Conservation (phyloP, 208 protist species). For the Trichomonas gallinae region DNA sequence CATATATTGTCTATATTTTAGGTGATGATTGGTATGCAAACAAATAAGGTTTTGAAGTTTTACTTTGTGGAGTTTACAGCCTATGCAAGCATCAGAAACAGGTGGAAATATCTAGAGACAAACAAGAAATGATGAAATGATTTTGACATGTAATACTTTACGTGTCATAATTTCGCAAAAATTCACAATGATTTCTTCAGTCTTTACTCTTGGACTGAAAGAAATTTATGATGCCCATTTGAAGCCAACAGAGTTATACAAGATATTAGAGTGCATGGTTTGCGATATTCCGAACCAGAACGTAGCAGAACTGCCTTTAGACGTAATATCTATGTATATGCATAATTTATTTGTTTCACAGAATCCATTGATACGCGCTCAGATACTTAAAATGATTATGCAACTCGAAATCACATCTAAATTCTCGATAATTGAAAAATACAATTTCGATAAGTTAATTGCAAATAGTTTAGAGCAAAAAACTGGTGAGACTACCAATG, state of each 20-base stretch:
- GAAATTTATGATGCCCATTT: neutral
- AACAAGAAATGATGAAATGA: no score
- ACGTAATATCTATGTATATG: neutral
- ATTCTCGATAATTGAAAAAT: neutral
- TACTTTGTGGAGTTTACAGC: no score
- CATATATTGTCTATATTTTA: no score
- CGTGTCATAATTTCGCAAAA: no score
- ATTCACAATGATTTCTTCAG: neutral
- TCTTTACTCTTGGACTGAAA: neutral
- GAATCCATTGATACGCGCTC: neutral
- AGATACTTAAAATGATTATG: neutral
- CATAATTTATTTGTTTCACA: neutral
- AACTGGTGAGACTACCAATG: neutral
- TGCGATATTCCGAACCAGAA: neutral
- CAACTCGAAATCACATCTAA: neutral
- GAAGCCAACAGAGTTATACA: neutral
- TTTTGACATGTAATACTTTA: no score
- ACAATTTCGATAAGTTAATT: conserved; percentile 19
- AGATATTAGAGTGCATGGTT: neutral
- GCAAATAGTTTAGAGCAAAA: neutral
- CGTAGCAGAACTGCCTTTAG: neutral
- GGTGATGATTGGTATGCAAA: no score
- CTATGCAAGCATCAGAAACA: no score
- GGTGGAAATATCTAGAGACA: no score
- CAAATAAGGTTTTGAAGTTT: no score